phyloP scores from a whole-genome alignment of 306 rosid species.

The Ammopiptanthus mongolicus region DNA sequence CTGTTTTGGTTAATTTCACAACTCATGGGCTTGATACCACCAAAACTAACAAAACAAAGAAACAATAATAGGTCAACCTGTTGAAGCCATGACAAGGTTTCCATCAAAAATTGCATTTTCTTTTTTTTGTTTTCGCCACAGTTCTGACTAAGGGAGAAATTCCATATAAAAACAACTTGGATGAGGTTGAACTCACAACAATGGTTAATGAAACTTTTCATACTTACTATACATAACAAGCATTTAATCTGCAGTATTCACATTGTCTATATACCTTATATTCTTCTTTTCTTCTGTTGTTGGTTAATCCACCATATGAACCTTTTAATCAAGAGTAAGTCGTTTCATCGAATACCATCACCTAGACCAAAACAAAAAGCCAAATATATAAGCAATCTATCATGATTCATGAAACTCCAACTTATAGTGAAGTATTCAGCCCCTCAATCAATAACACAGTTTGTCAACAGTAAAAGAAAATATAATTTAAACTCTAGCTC shows the following conservation, averaged over 20 bases:
- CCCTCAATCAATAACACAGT: neutral
- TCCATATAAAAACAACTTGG: neutral
- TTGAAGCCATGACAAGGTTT: conserved; percentile 15
- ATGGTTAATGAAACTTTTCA: conserved; percentile 34
- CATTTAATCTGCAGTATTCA: conserved; percentile 45
- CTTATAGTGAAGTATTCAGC: neutral
- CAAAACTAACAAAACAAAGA: neutral
- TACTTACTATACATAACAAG: conserved; percentile 43
- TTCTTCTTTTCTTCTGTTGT: conserved; percentile 32
- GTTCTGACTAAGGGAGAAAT: neutral
- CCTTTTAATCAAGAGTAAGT: conserved; percentile 43
- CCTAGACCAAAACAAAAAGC: conserved; percentile 37
- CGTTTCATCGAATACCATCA: conserved; percentile 84
- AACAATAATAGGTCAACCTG: neutral
- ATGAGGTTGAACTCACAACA: conserved; percentile 34
- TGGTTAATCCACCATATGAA: conserved; percentile 48
- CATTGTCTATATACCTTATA: conserved; percentile 34
- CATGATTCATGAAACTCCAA: neutral
- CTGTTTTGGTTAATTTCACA: neutral
- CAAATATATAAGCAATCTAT: conserved; percentile 4
- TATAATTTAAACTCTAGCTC: neutral
- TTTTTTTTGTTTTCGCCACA: neutral
- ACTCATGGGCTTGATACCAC: neutral
- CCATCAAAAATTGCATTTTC: conserved; percentile 16
- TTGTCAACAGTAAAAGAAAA: neutral